Evolutionary conservation across 441 rosid genomes (phyloP), one percentile per base, ranked within the genome.

Genomic region (Bocquillonia castaneifolia): DNA sequence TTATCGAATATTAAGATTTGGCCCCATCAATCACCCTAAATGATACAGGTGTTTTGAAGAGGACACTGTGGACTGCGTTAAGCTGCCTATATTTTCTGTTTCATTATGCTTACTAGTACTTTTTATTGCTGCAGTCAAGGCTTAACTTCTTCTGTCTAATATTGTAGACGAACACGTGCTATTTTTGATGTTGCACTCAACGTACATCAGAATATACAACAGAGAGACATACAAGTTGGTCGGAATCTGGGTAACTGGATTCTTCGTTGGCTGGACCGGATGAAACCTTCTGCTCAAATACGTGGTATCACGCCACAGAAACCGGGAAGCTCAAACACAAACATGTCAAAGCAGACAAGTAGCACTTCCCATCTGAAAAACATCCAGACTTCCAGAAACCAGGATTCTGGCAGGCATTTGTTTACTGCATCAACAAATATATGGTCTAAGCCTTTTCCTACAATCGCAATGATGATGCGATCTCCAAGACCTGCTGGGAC

Each of bases 211-310:
- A 89, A 83, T 66, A 84, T 93, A 71, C 97, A 93, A 64, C 73
- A 87, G 23, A 84, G 99, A 77, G 97, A 93, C 79, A 75, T 91
- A 63, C 85, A 87, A 82, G 91, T 93, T 36, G 99, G 99, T 64
- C 70, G 90, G 65, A 89, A 85, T 72, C 72, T 91, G 1, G 96
- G 97, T 31, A 91, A 93, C 82, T 75, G 96, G 92, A 85, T 93
- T 64, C 85, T 91, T n/a, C 89, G 91, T 50, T 87, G 89, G 88
- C 93, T 93, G 26, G 89, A 91, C 72, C 68, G 77, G 48, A 84
- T 86, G 90, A 93, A 89, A 76, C 96, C 97, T 15, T 83, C 95
- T 14, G 97, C 99, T 61, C 86, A 85, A 73, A 91, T 93, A 59
- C 90, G 91, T 47, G 74, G 71, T 53, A 56, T 77, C 51, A 53